Evolutionary conservation across 2,329 filamentous ascomycete species (phyloP), one percentile per base, ranked within the genome.

Genomic region (Calonectria crousiana): DNA sequence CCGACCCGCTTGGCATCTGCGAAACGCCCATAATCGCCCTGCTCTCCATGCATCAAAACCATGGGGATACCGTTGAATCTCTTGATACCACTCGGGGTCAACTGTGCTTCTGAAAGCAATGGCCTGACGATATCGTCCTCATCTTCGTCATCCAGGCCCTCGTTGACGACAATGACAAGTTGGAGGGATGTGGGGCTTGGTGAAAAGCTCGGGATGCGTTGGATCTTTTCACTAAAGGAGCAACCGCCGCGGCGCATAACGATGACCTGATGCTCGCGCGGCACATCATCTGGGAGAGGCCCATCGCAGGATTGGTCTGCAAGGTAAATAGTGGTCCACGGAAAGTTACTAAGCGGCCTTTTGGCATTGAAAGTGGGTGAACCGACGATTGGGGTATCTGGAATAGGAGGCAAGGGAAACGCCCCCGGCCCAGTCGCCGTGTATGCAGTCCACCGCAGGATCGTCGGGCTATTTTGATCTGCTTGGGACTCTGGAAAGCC

Each of bases 161-260:
- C 89, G 4, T 92, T 90, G 89, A 98, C 91, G 0, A 98, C 86
- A 53, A 98, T 87, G 34, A 98, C 95, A 4, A 98, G 89, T 83
- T 98, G 94, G 23, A 98, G 87, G 0, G 92, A 89, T 4, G 84
- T 83, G 0, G 87, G 83, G 0, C 88, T 87, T 0, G 94, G 92
- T 1, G 92, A 88, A 82, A 93, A 96, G 13, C 91, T 90, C 0
- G 96, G 95, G n/a, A 98, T 95, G 77, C 95, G 96, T 67, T 90
- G 89, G 0, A 98, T 86, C 84, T 99, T 99, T 34, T 93, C 86
- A 44, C 91, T 93, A 84, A 98, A 98, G 30, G 90, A 93, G 86
- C 97, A 99, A 1, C 92, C 92, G 49, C 97, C 96, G 8, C 97
- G 92, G 34, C 91, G 92, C 79, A 98, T 89, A 65, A 98, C 90